Evolutionary conservation across 345 rosid species (phyloP), one percentile per base, ranked within the genome.

Genomic region (Eucalyptus marginata): DNA sequence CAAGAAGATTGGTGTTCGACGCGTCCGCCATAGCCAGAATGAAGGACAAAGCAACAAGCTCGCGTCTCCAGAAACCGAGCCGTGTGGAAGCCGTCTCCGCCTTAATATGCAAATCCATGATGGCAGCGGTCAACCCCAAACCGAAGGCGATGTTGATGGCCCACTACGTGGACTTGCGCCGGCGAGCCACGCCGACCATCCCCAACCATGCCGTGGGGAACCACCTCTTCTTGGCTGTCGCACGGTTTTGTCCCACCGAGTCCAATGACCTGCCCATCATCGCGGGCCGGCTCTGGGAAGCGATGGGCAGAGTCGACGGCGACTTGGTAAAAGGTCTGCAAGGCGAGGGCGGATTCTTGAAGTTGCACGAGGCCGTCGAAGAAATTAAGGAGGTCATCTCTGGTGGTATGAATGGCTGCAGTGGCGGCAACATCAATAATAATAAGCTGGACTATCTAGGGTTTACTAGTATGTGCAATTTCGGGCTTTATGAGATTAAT

Each of bases 81-180:
- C 86, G 90, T 56, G 91, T 88, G 46, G 90, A 88, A 64, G 91
- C 88, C 3, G 91, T 91, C 17, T 87, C 92, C 1, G 90, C 87
- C 20, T 71, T 89, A 27, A 91, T 91, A 7, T 91, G 86, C 47
- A 86, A 86, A 50, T 86, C 46, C 47, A 86, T 50, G 33, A 64
- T n/a, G 71, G 71, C 71, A 22, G 36, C 71, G 36, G 71, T 29
- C 71, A 64, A 29, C 71, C 71, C 71, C 71, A 64, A 64, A 64
- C 71, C 71, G 31, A 64, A 64, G 71, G 31, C 71, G 71, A 64
- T n/a, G 33, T 64, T 64, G 71, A 64, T 64, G 71, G 36, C 33
- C 71, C 71, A 64, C 71, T 64, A 64, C 17, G 71, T 64, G 71
- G 33, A 64, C 71, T 64, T 64, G 71, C 71, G 71, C 71, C 71